Evolutionary conservation across 352 stramenopile genomes (phyloP).

Genomic region (Globisporangium perplexum): DNA sequence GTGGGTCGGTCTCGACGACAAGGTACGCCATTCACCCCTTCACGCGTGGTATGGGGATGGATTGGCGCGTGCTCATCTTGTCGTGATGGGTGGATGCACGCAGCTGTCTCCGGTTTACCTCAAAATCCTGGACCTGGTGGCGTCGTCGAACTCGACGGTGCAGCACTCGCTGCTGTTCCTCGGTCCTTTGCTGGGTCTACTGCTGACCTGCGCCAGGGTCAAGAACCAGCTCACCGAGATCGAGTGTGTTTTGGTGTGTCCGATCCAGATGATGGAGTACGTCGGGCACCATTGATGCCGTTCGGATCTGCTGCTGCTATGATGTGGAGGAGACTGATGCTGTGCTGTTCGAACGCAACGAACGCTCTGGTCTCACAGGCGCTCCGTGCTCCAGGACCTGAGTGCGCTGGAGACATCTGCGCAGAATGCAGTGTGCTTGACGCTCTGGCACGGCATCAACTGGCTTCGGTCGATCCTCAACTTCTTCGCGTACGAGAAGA

Average conservation of each 20-base stretch:
- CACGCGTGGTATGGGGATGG: too few species aligned
- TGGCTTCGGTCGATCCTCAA: conserved; percentile 60
- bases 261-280: conserved; percentile 57
- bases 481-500: conserved; percentile 35
- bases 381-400: conserved; percentile 38
- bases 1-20: conserved; percentile 30
- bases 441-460: conserved; percentile 53
- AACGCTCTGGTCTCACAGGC: conserved; percentile 13
- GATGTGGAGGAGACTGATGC: not conserved
- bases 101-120: conserved; percentile 35
- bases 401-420: conserved; percentile 21
- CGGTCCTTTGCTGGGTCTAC: conserved; percentile 24
- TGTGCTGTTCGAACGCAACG: not conserved
- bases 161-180: conserved; percentile 46
- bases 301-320: not conserved
- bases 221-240: conserved; percentile 24
- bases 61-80: not conserved
- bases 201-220: conserved; percentile 36
- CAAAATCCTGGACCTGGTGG: conserved; percentile 39
- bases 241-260: conserved; percentile 47
- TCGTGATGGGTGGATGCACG: too few species aligned
- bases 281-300: conserved; percentile 5
- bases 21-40: conserved; percentile 6
- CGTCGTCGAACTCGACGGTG: conserved; percentile 27
- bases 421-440: conserved; percentile 37